Percentiles rank a stretch among this genome's conserved stretches.
These are phyloP conservation scores for Fomitopsis betulina DNA, from an alignment of 1,284 basidiomycete species.

Conservation along the genomic window DNA sequence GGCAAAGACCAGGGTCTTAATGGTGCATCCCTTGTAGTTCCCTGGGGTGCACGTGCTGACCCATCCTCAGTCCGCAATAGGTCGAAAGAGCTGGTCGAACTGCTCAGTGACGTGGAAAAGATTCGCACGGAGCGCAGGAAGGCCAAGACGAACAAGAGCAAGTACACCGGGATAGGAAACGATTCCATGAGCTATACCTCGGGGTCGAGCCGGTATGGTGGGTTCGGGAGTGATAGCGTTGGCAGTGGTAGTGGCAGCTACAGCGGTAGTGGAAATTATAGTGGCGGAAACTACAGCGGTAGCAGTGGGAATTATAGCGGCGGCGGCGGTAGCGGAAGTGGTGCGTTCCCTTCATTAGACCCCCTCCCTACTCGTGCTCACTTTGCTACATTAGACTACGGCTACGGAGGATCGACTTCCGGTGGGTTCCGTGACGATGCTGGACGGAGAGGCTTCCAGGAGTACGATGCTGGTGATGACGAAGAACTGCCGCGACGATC, in stretches of 20 bases:
- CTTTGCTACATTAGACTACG: slow-evolving; percentile 21
- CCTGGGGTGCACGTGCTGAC: not conserved
- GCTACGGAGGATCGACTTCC: slow-evolving; percentile 26
- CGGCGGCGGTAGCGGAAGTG: slow-evolving; percentile 13
- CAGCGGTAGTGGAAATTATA: slow-evolving; percentile 30
- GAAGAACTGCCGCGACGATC: slow-evolving; percentile 52
- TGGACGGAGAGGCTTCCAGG: slow-evolving; percentile 69
- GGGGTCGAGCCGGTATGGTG: slow-evolving; percentile 69
- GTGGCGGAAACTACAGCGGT: slow-evolving; percentile 25
- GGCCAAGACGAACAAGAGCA: slow-evolving; percentile 89
- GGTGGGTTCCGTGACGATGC: slow-evolving; percentile 54
- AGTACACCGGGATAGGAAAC: slow-evolving; percentile 86
- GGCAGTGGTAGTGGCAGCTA: slow-evolving; percentile 52
- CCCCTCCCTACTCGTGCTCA: slow-evolving; percentile 11
- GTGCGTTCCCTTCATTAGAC: slow-evolving; percentile 5
- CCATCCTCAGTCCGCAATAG: slow-evolving; percentile 80
- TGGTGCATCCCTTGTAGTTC: slow-evolving; percentile 44
- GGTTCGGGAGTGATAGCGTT: slow-evolving; percentile 72
- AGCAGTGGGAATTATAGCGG: slow-evolving; percentile 24
- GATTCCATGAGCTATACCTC: slow-evolving; percentile 64
- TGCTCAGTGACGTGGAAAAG: slow-evolving; percentile 88
- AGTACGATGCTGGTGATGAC: slow-evolving; percentile 97
- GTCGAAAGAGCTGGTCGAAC: slow-evolving; percentile 85
- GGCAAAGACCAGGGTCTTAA: slow-evolving; percentile 99
- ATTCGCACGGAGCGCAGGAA: slow-evolving; percentile 89